A percentile compares a stretch with the other conserved stretches of the same genome.
Evolutionary conservation across 352 stramenopile genomes (phyloP).

Genomic region (Globisporangium radiosum): DNA sequence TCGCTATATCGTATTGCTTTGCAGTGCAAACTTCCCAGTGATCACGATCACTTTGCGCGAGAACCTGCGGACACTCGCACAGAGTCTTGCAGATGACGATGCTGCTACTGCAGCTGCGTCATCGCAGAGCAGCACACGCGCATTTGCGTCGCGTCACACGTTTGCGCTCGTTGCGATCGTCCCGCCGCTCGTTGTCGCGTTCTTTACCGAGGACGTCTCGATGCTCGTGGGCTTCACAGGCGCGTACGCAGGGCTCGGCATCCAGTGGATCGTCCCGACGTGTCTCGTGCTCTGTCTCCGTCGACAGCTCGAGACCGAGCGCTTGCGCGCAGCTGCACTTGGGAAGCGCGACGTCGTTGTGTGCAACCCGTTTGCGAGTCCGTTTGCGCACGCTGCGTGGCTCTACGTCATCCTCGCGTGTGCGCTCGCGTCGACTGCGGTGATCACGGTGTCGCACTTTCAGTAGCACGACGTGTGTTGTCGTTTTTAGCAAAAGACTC

Average conservation of each 20-base stretch:
- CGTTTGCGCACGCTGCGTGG: slow-evolving; percentile 58
- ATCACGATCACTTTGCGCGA: slow-evolving; percentile 85
- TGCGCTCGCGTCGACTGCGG: slow-evolving; percentile 44
- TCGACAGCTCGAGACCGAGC: slow-evolving; percentile 36
- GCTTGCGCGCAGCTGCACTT: not conserved
- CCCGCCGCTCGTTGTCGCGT: slow-evolving; percentile 71
- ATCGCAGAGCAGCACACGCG: slow-evolving; percentile 13
- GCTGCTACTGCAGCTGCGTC: slow-evolving; percentile 15
- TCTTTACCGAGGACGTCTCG: slow-evolving; percentile 86
- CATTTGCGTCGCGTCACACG: slow-evolving; percentile 48
- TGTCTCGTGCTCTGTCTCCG: slow-evolving; percentile 72
- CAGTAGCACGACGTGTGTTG: not conserved
- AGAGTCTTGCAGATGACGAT: slow-evolving; percentile 28
- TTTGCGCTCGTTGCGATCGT: slow-evolving; percentile 71
- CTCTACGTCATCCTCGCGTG: slow-evolving; percentile 63
- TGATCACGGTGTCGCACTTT: slow-evolving; percentile 70
- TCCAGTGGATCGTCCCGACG: slow-evolving; percentile 83
- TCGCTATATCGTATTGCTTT: not conserved
- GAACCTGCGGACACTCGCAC: slow-evolving; percentile 68
- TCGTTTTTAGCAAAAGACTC: not conserved
- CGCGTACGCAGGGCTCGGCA: slow-evolving; percentile 78
- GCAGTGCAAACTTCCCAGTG: slow-evolving; percentile 76
- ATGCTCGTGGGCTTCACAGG: slow-evolving; percentile 86
- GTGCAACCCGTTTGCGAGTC: slow-evolving; percentile 72
- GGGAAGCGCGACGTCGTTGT: slow-evolving; percentile 1